Evolutionary conservation across 192 early-diverging fungal species (phyloP), one percentile per base, ranked within the genome.

Genomic region (Funneliformis mosseae): DNA sequence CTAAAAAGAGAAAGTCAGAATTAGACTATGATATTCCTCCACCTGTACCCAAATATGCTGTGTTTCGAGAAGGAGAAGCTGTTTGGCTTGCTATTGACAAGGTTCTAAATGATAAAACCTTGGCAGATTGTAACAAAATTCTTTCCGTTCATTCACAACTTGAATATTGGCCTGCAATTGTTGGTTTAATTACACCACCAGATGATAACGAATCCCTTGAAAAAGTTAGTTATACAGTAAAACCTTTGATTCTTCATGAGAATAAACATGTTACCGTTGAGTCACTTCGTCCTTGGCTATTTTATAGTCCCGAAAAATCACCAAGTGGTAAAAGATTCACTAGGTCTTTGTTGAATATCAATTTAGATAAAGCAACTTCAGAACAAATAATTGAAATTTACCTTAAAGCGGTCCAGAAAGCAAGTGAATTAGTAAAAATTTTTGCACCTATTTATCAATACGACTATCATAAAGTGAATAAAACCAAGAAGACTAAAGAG

Each of bases 231-330:
- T 55, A 55, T 55, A 55, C 50, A 16, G 50, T 55, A 6, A 55
- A 55, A 21, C 50, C 50, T 21, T 16, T 55, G 10, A 55, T 55
- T 1, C 50, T 55, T 21, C 14, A 55, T 55, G 50, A 1, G 5
- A 55, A 16, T 55, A 55, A n/a, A n/a, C 18, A 55, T 16, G 50
- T 55, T 55, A 55, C 50, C 0, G 5, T 55, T 18, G 50, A n/a
- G 5, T 55, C 50, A 55, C 67, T 69, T 69, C 27, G 67, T 7
- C 67, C 67, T 39, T 69, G 67, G 67, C 16, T 55, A 55, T 21
- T 55, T 55, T 18, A 18, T 55, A 55, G 16, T 55, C 7, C 21
- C 5, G 16, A 55, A 2, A 21, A 55, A 55, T 14, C 50, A 55
- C 21, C 21, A 55, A 6, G 50, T n/a, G 16, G 50, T 21, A 55